These are phyloP conservation scores for Rhodotorula diobovata DNA, from an alignment of 768 basidiomycete species.

Conservation along the genomic window DNA sequence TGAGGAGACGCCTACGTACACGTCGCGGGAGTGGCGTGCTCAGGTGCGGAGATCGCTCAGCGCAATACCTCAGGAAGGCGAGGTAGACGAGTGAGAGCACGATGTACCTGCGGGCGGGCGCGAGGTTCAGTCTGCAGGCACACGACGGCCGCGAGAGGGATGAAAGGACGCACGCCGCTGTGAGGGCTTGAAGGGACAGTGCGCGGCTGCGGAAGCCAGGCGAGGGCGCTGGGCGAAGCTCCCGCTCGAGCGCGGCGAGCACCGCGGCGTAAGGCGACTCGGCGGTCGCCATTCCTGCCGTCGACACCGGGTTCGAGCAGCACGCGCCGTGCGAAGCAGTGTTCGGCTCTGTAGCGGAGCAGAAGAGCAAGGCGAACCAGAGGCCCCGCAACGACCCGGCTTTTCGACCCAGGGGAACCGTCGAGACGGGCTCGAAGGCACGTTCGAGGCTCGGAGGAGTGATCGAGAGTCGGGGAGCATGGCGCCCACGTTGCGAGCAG, in stretches of 20 bases:
- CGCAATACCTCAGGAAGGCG: background rate
- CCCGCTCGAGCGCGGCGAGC: background rate
- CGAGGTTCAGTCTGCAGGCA: background rate
- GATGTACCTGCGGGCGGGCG: background rate
- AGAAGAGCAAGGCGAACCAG: background rate
- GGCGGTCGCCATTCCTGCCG: background rate
- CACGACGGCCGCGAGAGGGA: background rate
- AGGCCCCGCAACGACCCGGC: too few species aligned
- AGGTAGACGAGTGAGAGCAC: background rate
- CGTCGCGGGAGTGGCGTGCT: background rate
- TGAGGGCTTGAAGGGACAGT: background rate
- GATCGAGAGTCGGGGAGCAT: too few species aligned
- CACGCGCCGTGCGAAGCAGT: background rate
- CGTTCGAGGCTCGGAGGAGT: too few species aligned
- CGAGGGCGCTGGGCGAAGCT: background rate
- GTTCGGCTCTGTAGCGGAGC: too few species aligned
- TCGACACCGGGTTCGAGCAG: background rate
- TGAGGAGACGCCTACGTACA: background rate
- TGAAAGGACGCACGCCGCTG: background rate
- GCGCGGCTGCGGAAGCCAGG: background rate
- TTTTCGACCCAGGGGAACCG: too few species aligned
- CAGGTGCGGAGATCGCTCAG: too few species aligned
- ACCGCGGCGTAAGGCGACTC: background rate
- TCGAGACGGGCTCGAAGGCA: too few species aligned
- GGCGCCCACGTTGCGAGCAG: too few species aligned